phyloP scores from a whole-genome alignment of 257 asterid genomes.

The Mentha longifolia region DNA sequence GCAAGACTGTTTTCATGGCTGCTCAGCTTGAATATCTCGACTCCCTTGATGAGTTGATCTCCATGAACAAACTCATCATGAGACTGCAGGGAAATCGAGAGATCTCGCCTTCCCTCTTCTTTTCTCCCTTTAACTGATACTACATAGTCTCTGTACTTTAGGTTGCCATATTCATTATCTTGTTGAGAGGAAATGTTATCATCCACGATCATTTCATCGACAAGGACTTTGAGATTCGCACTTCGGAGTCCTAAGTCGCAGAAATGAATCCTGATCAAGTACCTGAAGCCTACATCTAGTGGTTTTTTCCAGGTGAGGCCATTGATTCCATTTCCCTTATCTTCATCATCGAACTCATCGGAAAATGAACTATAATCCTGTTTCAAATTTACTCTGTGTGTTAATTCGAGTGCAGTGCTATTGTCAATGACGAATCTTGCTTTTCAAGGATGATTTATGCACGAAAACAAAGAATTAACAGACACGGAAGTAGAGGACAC shows the following conservation, averaged over 20 bases:
- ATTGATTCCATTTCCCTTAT: neutral
- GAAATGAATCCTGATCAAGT: no score
- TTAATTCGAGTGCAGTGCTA: slow-evolving; percentile 51
- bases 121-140: slow-evolving; percentile 30
- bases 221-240: slow-evolving; percentile 37
- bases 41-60: slow-evolving; percentile 2
- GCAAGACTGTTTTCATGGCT: slow-evolving; percentile 53
- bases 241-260: slow-evolving; percentile 30
- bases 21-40: slow-evolving; percentile 44
- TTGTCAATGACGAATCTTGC: no score
- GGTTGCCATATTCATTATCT: no score
- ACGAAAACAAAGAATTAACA: no score
- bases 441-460: no score
- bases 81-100: slow-evolving; percentile 6
- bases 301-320: slow-evolving; percentile 44
- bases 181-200: slow-evolving; percentile 39
- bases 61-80: slow-evolving; percentile 17
- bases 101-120: slow-evolving; percentile 12
- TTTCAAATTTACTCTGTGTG: slow-evolving; percentile 39
- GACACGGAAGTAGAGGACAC: no score
- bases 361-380: slow-evolving; percentile 30
- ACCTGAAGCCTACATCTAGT: slow-evolving; percentile 61
- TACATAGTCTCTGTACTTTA: slow-evolving; percentile 51
- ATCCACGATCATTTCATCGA: slow-evolving; percentile 45
- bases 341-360: slow-evolving; percentile 33